phyloP scores from a whole-genome alignment of 805 yeast genomes.

The Saccharomycopsis malanga region DNA sequence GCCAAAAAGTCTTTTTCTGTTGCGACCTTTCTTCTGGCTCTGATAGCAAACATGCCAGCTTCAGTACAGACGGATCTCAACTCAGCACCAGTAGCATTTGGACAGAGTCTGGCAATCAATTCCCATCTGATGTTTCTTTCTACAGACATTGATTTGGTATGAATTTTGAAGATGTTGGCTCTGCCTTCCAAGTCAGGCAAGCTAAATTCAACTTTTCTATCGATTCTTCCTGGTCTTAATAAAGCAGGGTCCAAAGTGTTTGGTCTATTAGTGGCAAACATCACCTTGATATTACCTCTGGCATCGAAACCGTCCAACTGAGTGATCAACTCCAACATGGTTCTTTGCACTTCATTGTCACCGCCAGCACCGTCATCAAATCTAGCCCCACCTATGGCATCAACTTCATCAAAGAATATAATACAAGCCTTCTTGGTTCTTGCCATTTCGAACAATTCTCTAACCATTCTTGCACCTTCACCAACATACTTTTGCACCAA shows the following conservation, averaged over 20 bases:
- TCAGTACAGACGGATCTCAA: slow-evolving; percentile 97
- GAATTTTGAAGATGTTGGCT: slow-evolving; percentile 95
- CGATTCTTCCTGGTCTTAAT: slow-evolving; percentile 97
- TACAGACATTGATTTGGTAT: slow-evolving; percentile 94
- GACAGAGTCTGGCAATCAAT: slow-evolving; percentile 92
- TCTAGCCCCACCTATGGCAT: slow-evolving; percentile 99
- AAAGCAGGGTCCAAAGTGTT: slow-evolving; percentile 97
- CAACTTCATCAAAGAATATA: slow-evolving; percentile 96
- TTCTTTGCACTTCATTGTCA: slow-evolving; percentile 97
- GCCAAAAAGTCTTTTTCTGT: slow-evolving; percentile 96
- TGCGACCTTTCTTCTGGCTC: slow-evolving; percentile 97
- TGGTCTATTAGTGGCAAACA: slow-evolving; percentile 99
- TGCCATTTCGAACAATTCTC: slow-evolving; percentile 98
- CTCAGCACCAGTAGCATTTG: slow-evolving; percentile 98
- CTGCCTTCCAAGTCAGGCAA: slow-evolving; percentile 96
- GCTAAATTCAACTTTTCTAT: slow-evolving; percentile 95
- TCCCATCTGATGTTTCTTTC: slow-evolving; percentile 99
- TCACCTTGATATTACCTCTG: slow-evolving; percentile 96
- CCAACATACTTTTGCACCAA: slow-evolving; percentile 98
- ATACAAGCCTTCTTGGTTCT: slow-evolving; percentile 97
- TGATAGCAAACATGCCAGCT: slow-evolving; percentile 99
- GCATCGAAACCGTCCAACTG: slow-evolving; percentile 99
- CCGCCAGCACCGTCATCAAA: slow-evolving; percentile 99
- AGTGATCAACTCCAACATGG: slow-evolving; percentile 96
- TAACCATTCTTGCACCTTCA: slow-evolving; percentile 99